Evolutionary conservation across 306 rosid species (phyloP).

Genomic region (Parietaria judaica): DNA sequence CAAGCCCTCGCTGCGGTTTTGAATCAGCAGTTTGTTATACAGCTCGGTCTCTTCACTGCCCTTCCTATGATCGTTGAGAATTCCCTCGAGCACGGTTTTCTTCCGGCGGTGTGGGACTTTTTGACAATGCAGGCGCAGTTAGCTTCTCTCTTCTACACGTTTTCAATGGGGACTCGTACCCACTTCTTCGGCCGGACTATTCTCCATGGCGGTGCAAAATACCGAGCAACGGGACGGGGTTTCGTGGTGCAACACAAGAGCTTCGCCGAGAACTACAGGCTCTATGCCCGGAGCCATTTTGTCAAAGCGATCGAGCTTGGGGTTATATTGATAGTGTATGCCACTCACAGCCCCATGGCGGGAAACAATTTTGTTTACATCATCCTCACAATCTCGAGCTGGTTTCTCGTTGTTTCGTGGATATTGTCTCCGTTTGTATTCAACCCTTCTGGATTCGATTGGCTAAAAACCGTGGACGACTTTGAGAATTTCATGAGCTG

Average conservation of each 20-base stretch:
- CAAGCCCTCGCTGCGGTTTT: slow-evolving; percentile 69
- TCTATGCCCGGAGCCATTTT: slow-evolving; percentile 88
- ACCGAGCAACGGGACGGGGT: slow-evolving; percentile 97
- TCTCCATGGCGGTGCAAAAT: slow-evolving; percentile 95
- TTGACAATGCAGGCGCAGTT: slow-evolving; percentile 87
- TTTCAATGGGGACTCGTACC: slow-evolving; percentile 75
- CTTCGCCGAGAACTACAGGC: slow-evolving; percentile 83
- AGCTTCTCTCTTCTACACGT: slow-evolving; percentile 72
- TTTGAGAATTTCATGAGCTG: slow-evolving; percentile 71
- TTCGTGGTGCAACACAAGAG: slow-evolving; percentile 89
- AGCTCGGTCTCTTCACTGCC: slow-evolving; percentile 82
- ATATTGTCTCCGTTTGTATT: slow-evolving; percentile 85
- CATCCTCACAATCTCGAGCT: slow-evolving; percentile 56
- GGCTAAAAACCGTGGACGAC: slow-evolving; percentile 96
- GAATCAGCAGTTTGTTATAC: slow-evolving; percentile 88
- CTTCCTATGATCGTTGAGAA: slow-evolving; percentile 93
- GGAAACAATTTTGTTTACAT: slow-evolving; percentile 58
- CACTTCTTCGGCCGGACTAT: slow-evolving; percentile 89
- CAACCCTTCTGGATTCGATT: slow-evolving; percentile 93
- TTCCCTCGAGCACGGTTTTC: slow-evolving; percentile 86
- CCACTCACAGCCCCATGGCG: slow-evolving; percentile 51
- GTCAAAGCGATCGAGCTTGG: slow-evolving; percentile 89
- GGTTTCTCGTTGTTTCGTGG: slow-evolving; percentile 96
- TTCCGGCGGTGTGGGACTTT: slow-evolving; percentile 78
- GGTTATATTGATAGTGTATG: slow-evolving; percentile 67